Conservation (phyloP, 148 eudicot genomes). For the Arctostaphylos glauca region DNA sequence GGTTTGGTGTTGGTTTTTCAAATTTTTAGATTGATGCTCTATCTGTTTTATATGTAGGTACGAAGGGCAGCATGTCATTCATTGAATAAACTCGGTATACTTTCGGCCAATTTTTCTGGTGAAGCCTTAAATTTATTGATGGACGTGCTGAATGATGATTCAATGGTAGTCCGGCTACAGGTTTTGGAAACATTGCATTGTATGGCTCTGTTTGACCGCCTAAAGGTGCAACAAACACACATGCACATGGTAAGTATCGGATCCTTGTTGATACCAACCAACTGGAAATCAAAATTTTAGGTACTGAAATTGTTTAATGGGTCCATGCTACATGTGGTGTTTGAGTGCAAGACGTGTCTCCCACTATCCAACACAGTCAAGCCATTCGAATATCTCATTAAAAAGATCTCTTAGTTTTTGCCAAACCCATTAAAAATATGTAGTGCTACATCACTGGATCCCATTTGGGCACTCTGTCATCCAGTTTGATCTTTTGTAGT, state of each 20-base stretch:
- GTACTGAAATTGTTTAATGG: not conserved
- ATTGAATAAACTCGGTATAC: constrained; percentile 44
- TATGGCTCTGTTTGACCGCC: constrained; percentile 45
- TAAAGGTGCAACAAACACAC: constrained; percentile 61
- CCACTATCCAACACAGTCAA: constrained; percentile 3
- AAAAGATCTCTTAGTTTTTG: not conserved
- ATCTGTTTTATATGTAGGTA: constrained; percentile 56
- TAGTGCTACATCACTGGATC: not conserved
- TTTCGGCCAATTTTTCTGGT: constrained; percentile 56
- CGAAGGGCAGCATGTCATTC: constrained; percentile 77
- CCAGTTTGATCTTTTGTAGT: not conserved
- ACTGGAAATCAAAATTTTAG: constrained; percentile 2
- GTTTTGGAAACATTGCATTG: constrained; percentile 63
- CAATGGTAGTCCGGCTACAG: constrained; percentile 59
- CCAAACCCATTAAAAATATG: not conserved
- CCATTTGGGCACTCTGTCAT: not conserved
- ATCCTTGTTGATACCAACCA: not conserved
- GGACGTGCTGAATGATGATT: constrained; percentile 83
- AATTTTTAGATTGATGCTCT: constrained; percentile 14
- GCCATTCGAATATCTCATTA: not conserved
- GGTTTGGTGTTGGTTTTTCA: constrained; percentile 6
- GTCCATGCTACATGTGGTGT: not conserved
- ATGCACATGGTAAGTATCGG: constrained; percentile 60
- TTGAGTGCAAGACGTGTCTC: not conserved
- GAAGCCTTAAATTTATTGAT: constrained; percentile 61